Base-by-base conservation (phyloP, 2,329 filamentous ascomycete genomes). In the Chaetothyriales sp. region DNA sequence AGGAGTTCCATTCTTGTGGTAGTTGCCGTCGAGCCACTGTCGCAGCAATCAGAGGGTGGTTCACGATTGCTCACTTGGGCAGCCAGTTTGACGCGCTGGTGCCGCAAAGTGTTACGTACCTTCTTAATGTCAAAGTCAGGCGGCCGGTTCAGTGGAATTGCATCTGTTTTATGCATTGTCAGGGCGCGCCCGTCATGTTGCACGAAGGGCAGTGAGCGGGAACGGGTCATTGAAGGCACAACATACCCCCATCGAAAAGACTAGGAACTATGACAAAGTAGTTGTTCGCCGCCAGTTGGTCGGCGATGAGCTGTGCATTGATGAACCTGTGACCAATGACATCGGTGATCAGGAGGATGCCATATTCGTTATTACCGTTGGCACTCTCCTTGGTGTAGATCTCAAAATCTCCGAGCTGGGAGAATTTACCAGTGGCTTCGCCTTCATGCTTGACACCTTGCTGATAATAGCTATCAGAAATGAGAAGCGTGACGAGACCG, bases 231-330 rank as follows among this genome's bases (percentile, higher is more conserved):
- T 25, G 22, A 25, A 25, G 3, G 29, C 29, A 33, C 29, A 33
- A 33, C 29, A 33, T 33, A 33, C 29, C 29, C 18, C 81, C 83
- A 56, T 80, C 74, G 73, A 88, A 85, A 49, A 85, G 67, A 65
- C 89, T 85, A 25, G 84, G 77, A 55, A 89, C 74, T 44, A 86
- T 69, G 51, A 77, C 76, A 52, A 81, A 72, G 70, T 86, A 88
- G 60, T 83, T 85, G 64, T 84, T 83, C 58, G 78, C 77, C 52
- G 86, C 86, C 65, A 77, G 85, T 62, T 85, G 78, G 70, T 89
- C 86, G 54, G 85, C 85, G 61, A 88, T 77, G 56, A 85, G 71
- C 67, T 82, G 68, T 62, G 72, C 69, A 67, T 84, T 81, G 65
- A 67, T 66, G 64, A 75, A 77, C 40, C 68, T 64, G 58, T 79